A percentile compares a stretch with the other conserved stretches of the same genome.
phyloP scores from a whole-genome alignment of 2,329 filamentous ascomycete genomes.

The Magnaporthiopsis poae region DNA sequence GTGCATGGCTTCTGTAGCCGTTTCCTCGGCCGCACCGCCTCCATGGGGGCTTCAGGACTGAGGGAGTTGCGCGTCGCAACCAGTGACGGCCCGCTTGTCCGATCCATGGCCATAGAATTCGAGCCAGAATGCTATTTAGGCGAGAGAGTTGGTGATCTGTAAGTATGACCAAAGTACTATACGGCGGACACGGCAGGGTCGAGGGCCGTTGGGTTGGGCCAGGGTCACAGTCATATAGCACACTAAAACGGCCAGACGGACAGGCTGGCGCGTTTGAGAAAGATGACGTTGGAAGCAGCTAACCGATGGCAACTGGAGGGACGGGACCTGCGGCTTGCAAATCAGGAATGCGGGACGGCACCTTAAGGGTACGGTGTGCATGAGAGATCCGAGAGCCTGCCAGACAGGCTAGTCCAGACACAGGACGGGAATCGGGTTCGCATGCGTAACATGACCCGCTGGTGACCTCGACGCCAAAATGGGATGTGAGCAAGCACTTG shows the following conservation, averaged over 20 bases:
- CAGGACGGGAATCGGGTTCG: neutral
- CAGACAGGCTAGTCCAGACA: neutral
- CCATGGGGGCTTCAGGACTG: slow-evolving; percentile 11
- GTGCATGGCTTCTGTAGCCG: slow-evolving; percentile 22
- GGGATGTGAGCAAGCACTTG: neutral
- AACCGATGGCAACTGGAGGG: slow-evolving; percentile 11
- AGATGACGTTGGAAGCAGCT: slow-evolving; percentile 20
- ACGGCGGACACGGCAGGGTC: slow-evolving; percentile 8
- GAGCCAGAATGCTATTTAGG: slow-evolving; percentile 14
- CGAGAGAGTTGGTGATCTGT: neutral
- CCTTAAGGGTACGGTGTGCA: neutral
- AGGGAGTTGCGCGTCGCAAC: slow-evolving; percentile 10
- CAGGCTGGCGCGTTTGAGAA: slow-evolving; percentile 11
- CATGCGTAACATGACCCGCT: neutral
- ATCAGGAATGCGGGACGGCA: neutral
- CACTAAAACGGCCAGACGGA: slow-evolving; percentile 10
- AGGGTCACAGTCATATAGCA: slow-evolving; percentile 13
- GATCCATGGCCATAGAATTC: neutral
- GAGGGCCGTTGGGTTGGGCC: slow-evolving; percentile 8
- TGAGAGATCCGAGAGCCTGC: neutral
- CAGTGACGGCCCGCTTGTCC: slow-evolving; percentile 13
- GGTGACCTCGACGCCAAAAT: neutral
- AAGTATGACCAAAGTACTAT: slow-evolving; percentile 8
- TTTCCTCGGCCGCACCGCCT: slow-evolving; percentile 19
- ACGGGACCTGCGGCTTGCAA: neutral